Evolutionary conservation across 2,329 filamentous ascomycete species (phyloP), one percentile per base, ranked within the genome.

Genomic region (Fusarium globosum): DNA sequence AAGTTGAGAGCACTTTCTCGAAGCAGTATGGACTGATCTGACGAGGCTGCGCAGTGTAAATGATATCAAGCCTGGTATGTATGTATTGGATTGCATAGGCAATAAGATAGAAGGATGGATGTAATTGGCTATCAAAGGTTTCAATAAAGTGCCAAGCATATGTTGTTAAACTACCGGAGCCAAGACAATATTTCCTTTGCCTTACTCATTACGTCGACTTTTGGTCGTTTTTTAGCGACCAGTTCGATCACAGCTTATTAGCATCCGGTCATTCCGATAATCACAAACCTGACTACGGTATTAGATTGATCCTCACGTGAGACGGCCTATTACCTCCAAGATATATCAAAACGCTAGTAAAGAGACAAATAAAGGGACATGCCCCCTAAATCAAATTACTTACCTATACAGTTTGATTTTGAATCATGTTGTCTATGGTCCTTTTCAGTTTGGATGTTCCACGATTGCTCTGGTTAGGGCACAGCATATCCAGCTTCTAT

Each of bases 211-310:
- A 49, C n/a, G 28, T 49, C 55, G 30, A 49, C 55, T 64, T 38
- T 16, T n/a, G 46, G 18, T 42, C 15, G 33, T 35, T 36, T 42
- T 35, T 23, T 42, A 41, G 30, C 36, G 21, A 28, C 26, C 15
- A 51, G 26, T 39, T 43, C 36, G 18, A 36, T 52, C 33, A 18
- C 33, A 26, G 49, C 8, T 52, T 15, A 33, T 12, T 12, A 48
- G 26, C 33, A 39, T 69, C 65, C 66, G 66, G 49, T 49, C 62
- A 69, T 64, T 33, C 65, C 65, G 65, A 45, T 18, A 35, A 28
- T 18, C 26, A 41, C 9, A 39, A 9, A 35, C 20, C 28, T 16
- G 15, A 43, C 39, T 14, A 28, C 26, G 26, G 26, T 28, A 30
- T 30, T 30, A 30, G 28, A 11, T 30, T 4, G 21, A 58, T 26